phyloP scores from a whole-genome alignment of 176 grass and related monocot species.

The Metroxylon sagu region DNA sequence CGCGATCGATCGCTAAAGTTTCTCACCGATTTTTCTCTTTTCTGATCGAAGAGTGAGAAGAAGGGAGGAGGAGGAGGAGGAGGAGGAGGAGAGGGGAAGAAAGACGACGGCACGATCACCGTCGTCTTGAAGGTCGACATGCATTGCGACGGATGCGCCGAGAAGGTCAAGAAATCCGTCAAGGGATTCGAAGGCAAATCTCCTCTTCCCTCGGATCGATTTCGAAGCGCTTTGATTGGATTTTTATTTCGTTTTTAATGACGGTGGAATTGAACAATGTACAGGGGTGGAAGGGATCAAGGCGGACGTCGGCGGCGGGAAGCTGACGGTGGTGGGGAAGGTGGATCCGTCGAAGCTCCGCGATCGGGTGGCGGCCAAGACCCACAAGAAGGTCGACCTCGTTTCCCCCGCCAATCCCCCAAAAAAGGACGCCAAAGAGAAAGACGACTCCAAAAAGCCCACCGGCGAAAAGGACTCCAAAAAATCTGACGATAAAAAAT shows the following conservation, averaged over 20 bases:
- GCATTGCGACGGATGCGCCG: slow-evolving; percentile 27
- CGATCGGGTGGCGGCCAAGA: slow-evolving; percentile 16
- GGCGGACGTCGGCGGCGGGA: neutral
- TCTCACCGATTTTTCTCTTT: too few species aligned
- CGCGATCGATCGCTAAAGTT: too few species aligned
- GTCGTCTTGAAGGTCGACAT: slow-evolving; percentile 32
- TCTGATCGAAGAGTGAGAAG: too few species aligned
- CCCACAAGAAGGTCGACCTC: slow-evolving; percentile 12
- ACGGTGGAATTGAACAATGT: neutral
- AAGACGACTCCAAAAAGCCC: neutral
- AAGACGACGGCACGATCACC: slow-evolving; percentile 14
- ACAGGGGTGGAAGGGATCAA: neutral
- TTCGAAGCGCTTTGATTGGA: too few species aligned
- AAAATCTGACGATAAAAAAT: slow-evolving; percentile 10
- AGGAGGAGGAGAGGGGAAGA: neutral
- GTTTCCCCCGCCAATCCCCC: neutral
- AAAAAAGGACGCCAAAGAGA: too few species aligned
- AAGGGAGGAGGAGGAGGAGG: too few species aligned
- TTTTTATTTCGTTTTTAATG: too few species aligned
- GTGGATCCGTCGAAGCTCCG: slow-evolving; percentile 4
- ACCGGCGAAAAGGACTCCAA: neutral
- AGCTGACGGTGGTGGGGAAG: neutral
- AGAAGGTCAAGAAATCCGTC: slow-evolving; percentile 25
- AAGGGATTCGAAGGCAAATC: slow-evolving; percentile 19
- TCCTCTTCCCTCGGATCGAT: neutral